Base-by-base conservation (phyloP, 768 basidiomycete genomes). In the Artomyces pyxidatus region DNA sequence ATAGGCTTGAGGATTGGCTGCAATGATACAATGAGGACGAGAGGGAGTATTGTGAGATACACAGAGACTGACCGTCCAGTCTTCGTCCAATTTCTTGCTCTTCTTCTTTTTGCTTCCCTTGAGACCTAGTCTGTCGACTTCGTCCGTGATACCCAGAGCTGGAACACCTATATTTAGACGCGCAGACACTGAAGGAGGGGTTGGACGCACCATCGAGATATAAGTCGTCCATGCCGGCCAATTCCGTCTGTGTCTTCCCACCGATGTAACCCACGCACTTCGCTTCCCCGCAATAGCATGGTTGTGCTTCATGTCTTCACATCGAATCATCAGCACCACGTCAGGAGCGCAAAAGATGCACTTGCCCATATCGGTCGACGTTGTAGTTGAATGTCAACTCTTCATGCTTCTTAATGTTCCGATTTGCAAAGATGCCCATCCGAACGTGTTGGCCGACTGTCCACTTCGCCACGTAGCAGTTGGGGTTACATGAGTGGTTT, bases 331-430 rank as follows among this genome's bases (percentile, higher is more conserved):
- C 39, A 17, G 38, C n/a, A 37, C 17, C 25, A 50, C 6, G 30
- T n/a, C 5, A n/a, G 12, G 6, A 23, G 35, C 0, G 3, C 35
- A 16, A 23, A 10, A 12, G 25, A 40, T 37, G 11, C 7, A 71
- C 85, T 42, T 52, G 94, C 95, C 95, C 96, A 60, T 99, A 99
- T 50, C 96, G 90, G 66, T 98, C 96, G 35, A 98, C 96, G 63
- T 99, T 99, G 65, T 99, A 99, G 67, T 99, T 98, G 73, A 98
- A 98, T 0, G 96, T 98, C 58, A 97, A 66, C 66, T 97, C 94
- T 61, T 96, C 93, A 53, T 88, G 65, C 61, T 78, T 79, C 62
- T 75, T 65, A 56, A 97, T 84, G 46, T 73, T 55, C 37, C 90
- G 76, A 59, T 84, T 91, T n/a, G 95, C 83, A 60, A 98, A 99